phyloP scores from a whole-genome alignment of 352 stramenopile genomes.

The Thalassiosira hispida region DNA sequence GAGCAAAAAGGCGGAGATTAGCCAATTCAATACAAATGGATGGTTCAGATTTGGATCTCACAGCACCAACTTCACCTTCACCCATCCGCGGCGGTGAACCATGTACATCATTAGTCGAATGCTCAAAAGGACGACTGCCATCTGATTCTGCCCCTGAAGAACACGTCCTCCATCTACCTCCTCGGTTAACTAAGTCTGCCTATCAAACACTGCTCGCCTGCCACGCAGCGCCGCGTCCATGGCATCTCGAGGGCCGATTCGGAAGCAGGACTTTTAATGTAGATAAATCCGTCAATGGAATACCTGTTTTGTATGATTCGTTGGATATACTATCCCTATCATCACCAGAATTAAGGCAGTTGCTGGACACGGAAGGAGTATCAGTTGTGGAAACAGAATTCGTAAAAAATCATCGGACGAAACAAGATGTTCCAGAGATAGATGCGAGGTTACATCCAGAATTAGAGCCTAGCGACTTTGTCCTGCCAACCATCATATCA shows the following conservation, averaged over 20 bases:
- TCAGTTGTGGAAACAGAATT: slow-evolving; percentile 53
- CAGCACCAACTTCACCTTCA: neutral
- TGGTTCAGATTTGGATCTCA: neutral
- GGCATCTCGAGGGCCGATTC: slow-evolving; percentile 76
- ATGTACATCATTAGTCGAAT: neutral
- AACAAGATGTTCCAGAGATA: slow-evolving; percentile 19
- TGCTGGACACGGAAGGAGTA: slow-evolving; percentile 55
- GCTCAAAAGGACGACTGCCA: slow-evolving; percentile 33
- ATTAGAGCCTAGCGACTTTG: slow-evolving; percentile 35
- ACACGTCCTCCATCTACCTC: slow-evolving; percentile 60
- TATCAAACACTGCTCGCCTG: slow-evolving; percentile 58
- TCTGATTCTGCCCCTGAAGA: slow-evolving; percentile 32
- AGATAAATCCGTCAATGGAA: slow-evolving; percentile 35
- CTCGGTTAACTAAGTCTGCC: slow-evolving; percentile 62
- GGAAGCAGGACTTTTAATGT: slow-evolving; percentile 66
- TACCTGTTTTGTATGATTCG: slow-evolving; percentile 49
- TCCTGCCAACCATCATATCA: slow-evolving; percentile 16
- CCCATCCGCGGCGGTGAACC: neutral
- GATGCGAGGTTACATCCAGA: slow-evolving; percentile 54
- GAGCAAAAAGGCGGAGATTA: slow-evolving; percentile 8
- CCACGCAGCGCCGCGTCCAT: slow-evolving; percentile 51
- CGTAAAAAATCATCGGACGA: slow-evolving; percentile 46
- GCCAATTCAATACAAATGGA: neutral
- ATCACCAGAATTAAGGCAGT: slow-evolving; percentile 36
- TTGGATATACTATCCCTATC: slow-evolving; percentile 18